Evolutionary conservation across 2,329 filamentous ascomycete genomes (phyloP).

Genomic region (Penicillium sp.): DNA sequence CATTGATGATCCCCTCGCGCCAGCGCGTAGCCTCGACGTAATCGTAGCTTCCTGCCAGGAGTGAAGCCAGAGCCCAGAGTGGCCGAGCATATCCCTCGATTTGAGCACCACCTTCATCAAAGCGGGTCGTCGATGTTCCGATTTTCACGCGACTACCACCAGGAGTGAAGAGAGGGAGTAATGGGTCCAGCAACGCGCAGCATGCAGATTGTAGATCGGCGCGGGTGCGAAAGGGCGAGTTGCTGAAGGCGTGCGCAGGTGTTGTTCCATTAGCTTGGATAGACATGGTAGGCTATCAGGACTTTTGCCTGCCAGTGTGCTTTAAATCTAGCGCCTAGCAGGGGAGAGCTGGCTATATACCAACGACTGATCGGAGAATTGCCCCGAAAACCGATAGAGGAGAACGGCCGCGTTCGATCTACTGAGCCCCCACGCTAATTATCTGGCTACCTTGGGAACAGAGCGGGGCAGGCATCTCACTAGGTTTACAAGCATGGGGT

Average conservation of each 20-base stretch:
- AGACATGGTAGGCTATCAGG: too few relatives aligned
- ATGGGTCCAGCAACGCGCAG: conserved; percentile 67
- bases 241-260: conserved; percentile 32
- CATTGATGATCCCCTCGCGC: conserved; percentile 71
- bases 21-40: conserved; percentile 69
- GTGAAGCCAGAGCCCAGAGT: conserved; percentile 73
- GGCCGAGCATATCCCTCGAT: conserved; percentile 77
- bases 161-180: conserved; percentile 73
- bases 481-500: not conserved
- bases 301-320: too few relatives aligned
- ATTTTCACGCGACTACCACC: conserved; percentile 67
- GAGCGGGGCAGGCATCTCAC: not conserved
- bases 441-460: not conserved
- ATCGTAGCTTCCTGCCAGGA: conserved; percentile 69
- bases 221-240: conserved; percentile 32
- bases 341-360: not conserved
- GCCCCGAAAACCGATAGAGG: not conserved
- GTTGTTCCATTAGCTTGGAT: conserved; percentile 36
- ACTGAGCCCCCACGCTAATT: not conserved
- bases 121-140: conserved; percentile 73
- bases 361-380: not conserved
- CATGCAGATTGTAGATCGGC: conserved; percentile 62
- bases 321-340: too few relatives aligned
- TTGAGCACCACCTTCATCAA: conserved; percentile 77
- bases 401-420: not conserved